Evolutionary conservation across 2,329 filamentous ascomycete species (phyloP).

Genomic region (Scedosporium minutisporum): DNA sequence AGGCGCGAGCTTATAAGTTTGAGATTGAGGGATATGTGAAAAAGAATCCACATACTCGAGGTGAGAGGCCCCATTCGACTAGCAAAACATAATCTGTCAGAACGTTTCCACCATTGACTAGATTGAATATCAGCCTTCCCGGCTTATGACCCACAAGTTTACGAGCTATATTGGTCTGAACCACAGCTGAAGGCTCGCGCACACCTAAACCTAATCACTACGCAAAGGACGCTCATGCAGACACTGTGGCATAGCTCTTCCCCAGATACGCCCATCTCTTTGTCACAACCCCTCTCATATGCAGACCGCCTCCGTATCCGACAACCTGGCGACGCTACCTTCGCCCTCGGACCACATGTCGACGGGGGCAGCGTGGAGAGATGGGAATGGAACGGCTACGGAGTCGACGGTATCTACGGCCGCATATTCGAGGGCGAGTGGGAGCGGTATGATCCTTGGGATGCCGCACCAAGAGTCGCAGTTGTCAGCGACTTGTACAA

Average conservation of each 20-base stretch:
- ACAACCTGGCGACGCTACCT: slow-evolving; percentile 52
- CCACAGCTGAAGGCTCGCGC: slow-evolving; percentile 58
- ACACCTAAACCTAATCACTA: slow-evolving; percentile 52
- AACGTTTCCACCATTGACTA: slow-evolving; percentile 9
- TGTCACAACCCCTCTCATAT: slow-evolving; percentile 52
- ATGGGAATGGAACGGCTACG: slow-evolving; percentile 64
- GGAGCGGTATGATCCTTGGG: slow-evolving; percentile 78
- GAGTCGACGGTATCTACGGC: slow-evolving; percentile 59
- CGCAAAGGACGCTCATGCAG: slow-evolving; percentile 58
- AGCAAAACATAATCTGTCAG: background rate
- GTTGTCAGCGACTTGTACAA: slow-evolving; percentile 70
- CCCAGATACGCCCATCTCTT: slow-evolving; percentile 35
- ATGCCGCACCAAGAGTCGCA: slow-evolving; percentile 57
- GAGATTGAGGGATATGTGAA: slow-evolving; percentile 55
- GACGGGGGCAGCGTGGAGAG: slow-evolving; percentile 68
- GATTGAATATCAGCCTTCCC: slow-evolving; percentile 50
- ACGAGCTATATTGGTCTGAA: slow-evolving; percentile 67
- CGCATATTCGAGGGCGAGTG: slow-evolving; percentile 58
- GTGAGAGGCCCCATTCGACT: slow-evolving; percentile 17
- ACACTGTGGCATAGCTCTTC: slow-evolving; percentile 50
- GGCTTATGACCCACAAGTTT: slow-evolving; percentile 56
- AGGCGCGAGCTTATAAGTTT: slow-evolving; percentile 56
- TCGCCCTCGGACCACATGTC: slow-evolving; percentile 41
- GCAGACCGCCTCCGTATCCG: slow-evolving; percentile 65
- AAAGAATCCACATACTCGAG: slow-evolving; percentile 50